These are phyloP conservation scores for Metrosideros polymorpha DNA, from an alignment of 441 rosid species.

Conservation along the genomic window DNA sequence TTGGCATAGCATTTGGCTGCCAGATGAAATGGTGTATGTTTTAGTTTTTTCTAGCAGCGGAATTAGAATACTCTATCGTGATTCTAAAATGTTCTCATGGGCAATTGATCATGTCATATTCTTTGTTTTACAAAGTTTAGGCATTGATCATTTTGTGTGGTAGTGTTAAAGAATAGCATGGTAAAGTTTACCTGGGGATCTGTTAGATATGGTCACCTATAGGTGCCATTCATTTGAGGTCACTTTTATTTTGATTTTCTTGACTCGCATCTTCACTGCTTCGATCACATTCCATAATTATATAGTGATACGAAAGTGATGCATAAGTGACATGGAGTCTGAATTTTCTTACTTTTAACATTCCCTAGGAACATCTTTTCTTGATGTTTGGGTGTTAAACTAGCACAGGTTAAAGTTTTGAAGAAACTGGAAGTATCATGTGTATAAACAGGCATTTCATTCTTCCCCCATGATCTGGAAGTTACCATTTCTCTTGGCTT, in stretches of 20 bases:
- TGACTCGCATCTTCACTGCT: not conserved
- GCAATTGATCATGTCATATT: not conserved
- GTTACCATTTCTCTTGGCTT: not conserved
- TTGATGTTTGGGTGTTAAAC: not conserved
- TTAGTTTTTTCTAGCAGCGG: not conserved
- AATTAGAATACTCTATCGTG: not conserved
- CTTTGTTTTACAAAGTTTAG: not conserved
- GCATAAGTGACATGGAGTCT: not conserved
- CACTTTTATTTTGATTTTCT: not conserved
- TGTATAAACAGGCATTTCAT: not conserved
- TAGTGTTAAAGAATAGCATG: not conserved
- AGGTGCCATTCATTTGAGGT: not conserved
- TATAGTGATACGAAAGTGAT: not conserved
- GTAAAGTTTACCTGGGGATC: not conserved
- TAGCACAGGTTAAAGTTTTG: not conserved
- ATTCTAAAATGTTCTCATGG: not conserved
- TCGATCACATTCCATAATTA: not conserved
- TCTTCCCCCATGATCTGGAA: not conserved
- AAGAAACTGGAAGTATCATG: not conserved
- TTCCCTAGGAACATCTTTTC: not conserved
- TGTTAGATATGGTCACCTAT: not conserved
- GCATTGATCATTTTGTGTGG: not conserved
- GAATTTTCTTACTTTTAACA: not conserved
- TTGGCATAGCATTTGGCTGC: not conserved
- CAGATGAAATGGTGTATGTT: not conserved